Evolutionary conservation across 148 eudicot species (phyloP), one percentile per base, ranked within the genome.

Genomic region (Drosera capensis): DNA sequence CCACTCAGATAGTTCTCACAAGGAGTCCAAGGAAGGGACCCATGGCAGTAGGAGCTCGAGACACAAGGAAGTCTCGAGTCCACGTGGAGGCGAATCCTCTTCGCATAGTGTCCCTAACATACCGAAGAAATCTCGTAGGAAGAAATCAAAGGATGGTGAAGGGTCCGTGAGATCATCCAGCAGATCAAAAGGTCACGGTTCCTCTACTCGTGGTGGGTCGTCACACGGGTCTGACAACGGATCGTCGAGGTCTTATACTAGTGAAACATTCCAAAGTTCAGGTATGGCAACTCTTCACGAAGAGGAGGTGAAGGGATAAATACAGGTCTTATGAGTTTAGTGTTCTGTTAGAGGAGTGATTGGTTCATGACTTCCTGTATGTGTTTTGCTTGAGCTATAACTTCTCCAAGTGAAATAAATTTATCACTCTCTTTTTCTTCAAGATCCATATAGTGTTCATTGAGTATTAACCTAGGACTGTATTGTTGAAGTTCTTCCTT

Each of bases 41-140:
- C 63, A 34, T n/a, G 43, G 34, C 35, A 17, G 49, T 47, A 16
- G 40, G 49, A 40, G 26, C 56, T 16, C 21, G 3, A 7, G 11
- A 37, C 38, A 2, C 15, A 39, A 7, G 52, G 52, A 31, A 24
- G 55, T 18, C 14, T 26, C 54, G 15, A 2, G 38, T 11, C 38
- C 38, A 16, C 34, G 14, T 0, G 26, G 12, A 2, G 42, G 29
- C 8, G 66, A 43, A 5, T 49, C 69, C 0, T 25, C 37, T 8
- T 31, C 68, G 7, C 44, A 49, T 18, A 26, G 14, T 24, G 64
- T 54, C 44, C 76, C 84, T 0, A 73, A 82, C 25, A 57, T 71
- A 54, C 82, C 82, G 0, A 82, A 78, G 55, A 77, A 75, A 42
- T 49, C 82, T 1, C 57, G 77, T 2, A 55, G 75, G 53, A 82